A percentile compares a stretch with the other conserved stretches of the same genome.
Conservation (phyloP, 306 rosid species). For the Delonix regia region DNA sequence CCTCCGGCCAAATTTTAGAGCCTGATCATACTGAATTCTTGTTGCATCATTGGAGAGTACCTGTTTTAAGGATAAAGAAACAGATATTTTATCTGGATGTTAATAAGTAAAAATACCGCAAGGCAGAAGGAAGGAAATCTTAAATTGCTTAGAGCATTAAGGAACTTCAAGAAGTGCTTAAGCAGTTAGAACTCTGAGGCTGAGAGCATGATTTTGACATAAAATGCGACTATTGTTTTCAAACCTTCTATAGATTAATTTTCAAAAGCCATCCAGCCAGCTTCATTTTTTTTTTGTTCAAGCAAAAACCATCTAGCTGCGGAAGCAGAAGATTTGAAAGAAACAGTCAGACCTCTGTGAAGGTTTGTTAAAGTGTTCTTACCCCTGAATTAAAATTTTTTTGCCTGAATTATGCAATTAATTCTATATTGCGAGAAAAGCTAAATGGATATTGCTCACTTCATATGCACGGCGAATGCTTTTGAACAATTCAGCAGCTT, state of each 20-base stretch:
- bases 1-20: slow-evolving; percentile 51
- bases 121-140: slow-evolving; percentile 19
- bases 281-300: neutral
- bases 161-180: neutral
- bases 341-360: slow-evolving; percentile 11
- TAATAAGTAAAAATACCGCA: neutral
- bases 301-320: neutral
- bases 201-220: neutral
- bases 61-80: slow-evolving; percentile 48
- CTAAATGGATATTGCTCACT: slow-evolving; percentile 49
- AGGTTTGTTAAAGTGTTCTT: slow-evolving; percentile 23
- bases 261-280: slow-evolving; percentile 4
- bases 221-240: neutral
- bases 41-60: slow-evolving; percentile 77
- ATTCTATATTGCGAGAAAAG: slow-evolving; percentile 29
- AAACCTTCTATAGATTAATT: neutral
- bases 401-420: slow-evolving; percentile 22
- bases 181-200: too few relatives aligned
- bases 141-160: slow-evolving; percentile 6
- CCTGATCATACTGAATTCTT: slow-evolving; percentile 31
- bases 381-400: neutral
- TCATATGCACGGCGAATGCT: slow-evolving; percentile 77
- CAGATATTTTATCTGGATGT: slow-evolving; percentile 12
- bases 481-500: slow-evolving; percentile 73
- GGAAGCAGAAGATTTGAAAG: slow-evolving; percentile 24